A percentile compares a stretch with the other conserved stretches of the same genome.
phyloP scores from a whole-genome alignment of 345 rosid genomes.

The Eucalyptus tenuipes region DNA sequence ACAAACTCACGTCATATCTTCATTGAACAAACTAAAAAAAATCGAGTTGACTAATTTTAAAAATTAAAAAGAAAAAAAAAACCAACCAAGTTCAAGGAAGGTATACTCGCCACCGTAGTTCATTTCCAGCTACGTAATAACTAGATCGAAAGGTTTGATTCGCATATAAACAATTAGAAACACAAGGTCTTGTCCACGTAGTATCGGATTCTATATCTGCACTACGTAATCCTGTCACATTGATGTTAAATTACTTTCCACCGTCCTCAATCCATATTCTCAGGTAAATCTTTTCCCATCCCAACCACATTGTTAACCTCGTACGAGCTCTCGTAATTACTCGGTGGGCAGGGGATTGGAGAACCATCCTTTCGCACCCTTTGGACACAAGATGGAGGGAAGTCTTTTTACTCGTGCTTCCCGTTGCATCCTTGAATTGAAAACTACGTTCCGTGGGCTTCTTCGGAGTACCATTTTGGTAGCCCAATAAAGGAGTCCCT shows the following conservation, averaged over 20 bases:
- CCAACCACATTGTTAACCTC: too few relatives aligned
- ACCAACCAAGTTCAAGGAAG: rapidly evolving
- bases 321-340: too few relatives aligned
- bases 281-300: too few relatives aligned
- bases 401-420: background rate
- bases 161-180: background rate
- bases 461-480: background rate
- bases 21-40: background rate
- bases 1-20: background rate
- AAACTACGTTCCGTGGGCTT: background rate
- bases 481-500: background rate
- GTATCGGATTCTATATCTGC: rapidly evolving
- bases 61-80: background rate
- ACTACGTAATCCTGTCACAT: rapidly evolving
- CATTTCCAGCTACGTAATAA: background rate
- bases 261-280: too few relatives aligned
- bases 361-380: background rate
- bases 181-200: background rate
- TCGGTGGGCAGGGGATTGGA: too few relatives aligned
- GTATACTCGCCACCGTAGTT: rapidly evolving
- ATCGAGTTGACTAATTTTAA: background rate
- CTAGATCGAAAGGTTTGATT: background rate
- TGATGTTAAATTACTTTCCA: too few relatives aligned
- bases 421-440: background rate
- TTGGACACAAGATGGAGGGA: background rate